phyloP scores from a whole-genome alignment of 495 filamentous ascomycete species.

The Aspergillus ostianus region DNA sequence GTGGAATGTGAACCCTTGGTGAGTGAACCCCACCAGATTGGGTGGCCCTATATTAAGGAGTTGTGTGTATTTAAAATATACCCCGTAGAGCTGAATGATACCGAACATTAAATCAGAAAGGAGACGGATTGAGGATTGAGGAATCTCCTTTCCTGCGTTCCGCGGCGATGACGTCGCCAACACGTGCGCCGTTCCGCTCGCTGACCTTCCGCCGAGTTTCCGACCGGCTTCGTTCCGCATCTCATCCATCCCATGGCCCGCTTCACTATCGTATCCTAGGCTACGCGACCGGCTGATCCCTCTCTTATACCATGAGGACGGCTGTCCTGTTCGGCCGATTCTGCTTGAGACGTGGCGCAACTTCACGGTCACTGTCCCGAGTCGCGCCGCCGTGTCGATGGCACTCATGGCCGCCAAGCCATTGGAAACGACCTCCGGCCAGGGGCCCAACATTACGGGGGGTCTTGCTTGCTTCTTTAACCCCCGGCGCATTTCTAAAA shows the following conservation, averaged over 20 bases:
- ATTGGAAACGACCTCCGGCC: constrained; percentile 28
- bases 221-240: neutral
- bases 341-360: constrained; percentile 44
- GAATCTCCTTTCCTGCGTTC: too few relatives aligned
- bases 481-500: constrained; percentile 68
- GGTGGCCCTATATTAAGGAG: too few relatives aligned
- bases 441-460: constrained; percentile 30
- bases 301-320: constrained; percentile 52
- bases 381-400: constrained; percentile 16
- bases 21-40: too few relatives aligned
- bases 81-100: too few relatives aligned
- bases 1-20: too few relatives aligned
- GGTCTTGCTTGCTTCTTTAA: constrained; percentile 52
- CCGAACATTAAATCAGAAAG: too few relatives aligned
- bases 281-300: constrained; percentile 8
- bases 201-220: neutral
- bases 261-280: neutral
- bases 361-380: constrained; percentile 23
- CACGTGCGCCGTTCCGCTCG: constrained; percentile 5
- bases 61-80: too few relatives aligned
- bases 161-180: constrained; percentile 6
- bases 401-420: constrained; percentile 28
- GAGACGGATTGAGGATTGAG: too few relatives aligned
- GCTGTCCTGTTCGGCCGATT: constrained; percentile 52
- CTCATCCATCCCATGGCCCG: neutral